Evolutionary conservation across 2,329 filamentous ascomycete genomes (phyloP), one percentile per base, ranked within the genome.

Genomic region (Aspergillus versicolor): DNA sequence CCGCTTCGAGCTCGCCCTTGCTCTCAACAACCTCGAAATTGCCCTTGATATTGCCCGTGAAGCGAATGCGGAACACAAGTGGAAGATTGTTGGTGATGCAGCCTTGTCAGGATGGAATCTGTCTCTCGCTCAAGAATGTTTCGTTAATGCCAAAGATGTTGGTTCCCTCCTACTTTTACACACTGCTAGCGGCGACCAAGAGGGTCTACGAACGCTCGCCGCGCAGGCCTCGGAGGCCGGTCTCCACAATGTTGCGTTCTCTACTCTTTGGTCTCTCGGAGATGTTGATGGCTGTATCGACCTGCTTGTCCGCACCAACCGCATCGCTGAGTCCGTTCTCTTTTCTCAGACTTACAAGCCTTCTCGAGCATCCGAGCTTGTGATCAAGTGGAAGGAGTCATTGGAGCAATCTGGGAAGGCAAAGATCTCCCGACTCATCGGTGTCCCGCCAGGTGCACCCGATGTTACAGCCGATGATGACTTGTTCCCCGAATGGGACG

Each of bases 341-440:
- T 96, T 97, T 73, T 86, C 91, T 4, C 93, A 97, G 76, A 99
- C 93, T 3, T 99, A 97, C 77, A 94, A 92, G 79, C 94, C 94
- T 0, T 92, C 88, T 61, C 74, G 87, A 27, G 85, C 91, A 13
- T 77, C 82, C 1, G 82, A 80, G 1, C 81, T 92, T 1, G 91
- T 90, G 5, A 81, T 81, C 58, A 77, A 84, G 60, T 99, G 93
- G 94, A 97, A 96, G 77, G 83, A 87, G 59, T 84, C 80, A 32
- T 75, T 99, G 48, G 92, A 97, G 73, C 90, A 91, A 77, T 83
- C 82, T 52, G 93, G 93, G 73, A 96, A 95, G 81, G 84, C 82
- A 11, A 91, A 94, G 64, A 89, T 97, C 4, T 86, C 89, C 11
- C 89, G 93, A 77, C 81, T 92, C 50, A 84, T 99, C 53, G 93